phyloP scores from a whole-genome alignment of 164 flowering plant species.

The Malania oleifera region DNA sequence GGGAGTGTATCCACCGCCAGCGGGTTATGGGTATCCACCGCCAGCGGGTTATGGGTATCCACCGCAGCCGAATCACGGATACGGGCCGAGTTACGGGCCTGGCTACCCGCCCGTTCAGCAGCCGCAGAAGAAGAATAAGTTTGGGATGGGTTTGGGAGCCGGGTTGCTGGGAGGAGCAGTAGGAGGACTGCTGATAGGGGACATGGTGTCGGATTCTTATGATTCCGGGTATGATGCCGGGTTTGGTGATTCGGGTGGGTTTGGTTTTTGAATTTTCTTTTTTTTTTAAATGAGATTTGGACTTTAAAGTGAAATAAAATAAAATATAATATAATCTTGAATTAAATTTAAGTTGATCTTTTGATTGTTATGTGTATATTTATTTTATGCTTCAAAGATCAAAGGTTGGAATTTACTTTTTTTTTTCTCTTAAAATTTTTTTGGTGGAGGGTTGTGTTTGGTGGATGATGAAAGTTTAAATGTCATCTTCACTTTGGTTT shows the following conservation, averaged over 20 bases:
- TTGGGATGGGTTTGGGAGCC: slow-evolving; percentile 73
- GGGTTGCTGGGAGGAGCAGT: slow-evolving; percentile 71
- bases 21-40: slow-evolving; percentile 23
- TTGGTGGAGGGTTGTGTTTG: no score
- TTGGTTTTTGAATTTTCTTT: slow-evolving; percentile 30
- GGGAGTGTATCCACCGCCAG: slow-evolving; percentile 22
- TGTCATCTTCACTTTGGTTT: no score
- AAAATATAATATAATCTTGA: no score
- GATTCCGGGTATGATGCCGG: slow-evolving; percentile 36
- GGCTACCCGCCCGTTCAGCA: slow-evolving; percentile 14
- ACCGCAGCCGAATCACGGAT: slow-evolving; percentile 25
- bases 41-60: slow-evolving; percentile 22
- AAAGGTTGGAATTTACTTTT: no score
- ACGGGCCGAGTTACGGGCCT: background rate
- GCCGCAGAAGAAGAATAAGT: slow-evolving; percentile 41
- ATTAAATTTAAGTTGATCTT: no score
- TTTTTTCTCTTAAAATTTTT: no score
- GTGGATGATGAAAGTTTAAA: no score
- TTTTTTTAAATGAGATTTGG: no score
- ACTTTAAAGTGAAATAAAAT: no score
- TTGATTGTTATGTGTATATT: no score
- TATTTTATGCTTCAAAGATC: no score
- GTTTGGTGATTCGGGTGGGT: slow-evolving; percentile 33
- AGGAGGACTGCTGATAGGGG: slow-evolving; percentile 75
- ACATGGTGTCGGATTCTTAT: slow-evolving; percentile 46